Base-by-base conservation (phyloP, 73 alveolate species). In the Strombidium stylifer region DNA sequence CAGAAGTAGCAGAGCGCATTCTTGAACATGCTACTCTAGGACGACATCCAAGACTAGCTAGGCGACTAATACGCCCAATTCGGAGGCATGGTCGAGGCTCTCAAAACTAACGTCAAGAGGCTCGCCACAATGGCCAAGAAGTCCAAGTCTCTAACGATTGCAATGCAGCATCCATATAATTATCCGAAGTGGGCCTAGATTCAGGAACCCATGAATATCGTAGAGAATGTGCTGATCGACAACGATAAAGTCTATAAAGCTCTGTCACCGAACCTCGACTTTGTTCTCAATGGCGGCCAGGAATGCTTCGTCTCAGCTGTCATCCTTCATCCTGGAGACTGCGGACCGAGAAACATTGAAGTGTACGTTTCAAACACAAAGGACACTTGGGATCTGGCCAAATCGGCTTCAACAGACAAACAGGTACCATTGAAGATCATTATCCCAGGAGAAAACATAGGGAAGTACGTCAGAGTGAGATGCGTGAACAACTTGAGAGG, bases 111-210 rank as follows among this genome's bases (percentile, higher is more conserved):
- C 24, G 25, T 79, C 30, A 24, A 54, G 24, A 30, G 84, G 34
- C 71, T 78, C 2, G 71, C 81, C 26, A 28, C 68, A 30, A 55
- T 64, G 15, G 35, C 70, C 21, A 78, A 78, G 37, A 11, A 30
- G 21, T 18, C 90, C 12, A 23, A 47, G 26, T 27, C 66, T 3
- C 69, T 79, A 0, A 60, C 73, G 25, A 19, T 79, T 21, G 23
- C 32, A 21, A 79, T 79, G 59, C 75, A 79, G 72, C 90, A 79
- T 40, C 84, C 90, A 2, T 79, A 79, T 28, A 32, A 55, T 1
- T 79, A 79, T 42, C 34, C 76, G 12, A 79, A 79, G 32, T 79
- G 82, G 81, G 90, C 68, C 36, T 25, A 62, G 12, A 79, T 79
- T 24, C 75, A 79, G 39, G 84, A 79, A 39, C 89, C 89, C 1